Evolutionary conservation across 495 filamentous ascomycete genomes (phyloP), one percentile per base, ranked within the genome.

Genomic region (Viridothelium virens): DNA sequence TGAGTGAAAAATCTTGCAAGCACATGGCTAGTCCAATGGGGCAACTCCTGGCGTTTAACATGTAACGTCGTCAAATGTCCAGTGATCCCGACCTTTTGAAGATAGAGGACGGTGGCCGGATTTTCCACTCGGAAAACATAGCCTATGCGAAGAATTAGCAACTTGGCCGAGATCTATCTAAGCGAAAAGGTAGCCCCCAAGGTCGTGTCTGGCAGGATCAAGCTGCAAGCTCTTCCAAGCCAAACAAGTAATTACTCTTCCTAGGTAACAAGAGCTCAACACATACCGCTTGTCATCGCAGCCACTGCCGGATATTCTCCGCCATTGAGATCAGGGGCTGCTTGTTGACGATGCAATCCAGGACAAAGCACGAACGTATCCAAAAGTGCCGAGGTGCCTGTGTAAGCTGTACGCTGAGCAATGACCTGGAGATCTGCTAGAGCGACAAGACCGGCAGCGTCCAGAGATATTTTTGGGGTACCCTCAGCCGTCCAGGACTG

Each of bases 281-380:
- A 59, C 53, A 5, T 10, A 59, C 53, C 71, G 18, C 41, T 71
- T 12, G 72, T 73, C 69, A 73, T 67, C 33, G 69, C 69, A 25
- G 71, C 71, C 41, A 65, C 67, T 6, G 70, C 70, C 38, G 72
- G 72, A 59, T 72, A 74, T 63, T 74, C 72, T 39, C 70, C 72
- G 25, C 61, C 61, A 67, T 76, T 77, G 37, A 79, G 67, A 31
- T 74, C 72, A 7, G 73, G 38, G 2, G 82, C 84, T 3, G 77
- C 71, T 68, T 87, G 85, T 67, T 87, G 84, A 62, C 79, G 80
- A 75, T 87, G 85, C 53, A 87, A 69, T 2, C 84, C 85, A 0
- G 86, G 86, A 16, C 81, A 83, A 0, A 87, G 77, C 34, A 86
- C 71, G 4, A 87, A 73, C 25, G 72, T 73, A 71, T 87, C 86